phyloP scores from a whole-genome alignment of 2,329 filamentous ascomycete species.

The Eutypella sp. region DNA sequence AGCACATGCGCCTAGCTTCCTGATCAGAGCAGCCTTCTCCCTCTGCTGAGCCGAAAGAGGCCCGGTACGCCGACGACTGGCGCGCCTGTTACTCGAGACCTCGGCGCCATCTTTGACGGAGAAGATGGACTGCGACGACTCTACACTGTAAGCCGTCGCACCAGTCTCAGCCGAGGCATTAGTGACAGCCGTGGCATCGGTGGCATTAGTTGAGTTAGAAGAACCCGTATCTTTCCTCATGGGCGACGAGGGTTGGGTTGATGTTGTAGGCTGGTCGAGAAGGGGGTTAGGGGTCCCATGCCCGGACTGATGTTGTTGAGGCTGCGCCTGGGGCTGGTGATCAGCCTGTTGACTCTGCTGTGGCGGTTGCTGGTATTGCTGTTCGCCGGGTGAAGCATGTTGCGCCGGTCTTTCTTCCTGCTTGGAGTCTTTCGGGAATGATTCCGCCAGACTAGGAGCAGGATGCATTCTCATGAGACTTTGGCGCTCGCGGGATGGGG shows the following conservation, averaged over 20 bases:
- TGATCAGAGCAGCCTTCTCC: slow-evolving; percentile 54
- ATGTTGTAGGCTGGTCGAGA: slow-evolving; percentile 21
- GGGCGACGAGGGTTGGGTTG: slow-evolving; percentile 25
- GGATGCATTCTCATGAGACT: slow-evolving; percentile 29
- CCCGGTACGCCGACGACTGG: slow-evolving; percentile 54
- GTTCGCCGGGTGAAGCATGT: slow-evolving; percentile 14
- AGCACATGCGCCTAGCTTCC: slow-evolving; percentile 53
- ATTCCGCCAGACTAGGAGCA: slow-evolving; percentile 29
- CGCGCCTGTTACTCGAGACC: slow-evolving; percentile 47
- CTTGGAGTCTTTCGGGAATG: slow-evolving; percentile 27
- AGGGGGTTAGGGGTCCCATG: slow-evolving; percentile 22
- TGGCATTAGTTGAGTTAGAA: slow-evolving; percentile 48
- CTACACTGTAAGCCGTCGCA: slow-evolving; percentile 47
- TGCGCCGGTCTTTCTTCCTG: slow-evolving; percentile 29
- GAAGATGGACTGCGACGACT: slow-evolving; percentile 52
- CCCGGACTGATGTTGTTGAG: no score
- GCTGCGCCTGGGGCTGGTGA: slow-evolving; percentile 20
- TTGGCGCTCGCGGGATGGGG: slow-evolving; percentile 15
- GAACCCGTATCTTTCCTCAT: slow-evolving; percentile 47
- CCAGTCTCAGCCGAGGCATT: slow-evolving; percentile 39
- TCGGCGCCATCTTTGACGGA: slow-evolving; percentile 52
- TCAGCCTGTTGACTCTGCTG: slow-evolving; percentile 11
- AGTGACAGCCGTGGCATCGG: slow-evolving; percentile 33
- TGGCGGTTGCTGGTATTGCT: slow-evolving; percentile 16
- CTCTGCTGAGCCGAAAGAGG: slow-evolving; percentile 54